Conservation (phyloP, 2,329 filamentous ascomycete genomes). For the Cladosporium halotolerans region DNA sequence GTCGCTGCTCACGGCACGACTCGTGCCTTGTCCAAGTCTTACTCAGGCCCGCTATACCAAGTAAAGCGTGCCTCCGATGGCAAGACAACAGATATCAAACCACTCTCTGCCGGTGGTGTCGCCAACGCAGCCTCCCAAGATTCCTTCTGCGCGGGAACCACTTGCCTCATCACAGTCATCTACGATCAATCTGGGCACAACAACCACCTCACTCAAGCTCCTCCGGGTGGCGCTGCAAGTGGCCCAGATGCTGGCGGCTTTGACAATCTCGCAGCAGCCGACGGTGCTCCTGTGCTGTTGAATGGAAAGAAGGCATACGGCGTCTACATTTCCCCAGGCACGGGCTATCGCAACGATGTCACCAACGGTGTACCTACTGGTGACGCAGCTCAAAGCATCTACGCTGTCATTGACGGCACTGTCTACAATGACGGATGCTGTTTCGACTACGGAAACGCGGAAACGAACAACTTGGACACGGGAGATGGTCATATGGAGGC, state of each 20-base stretch:
- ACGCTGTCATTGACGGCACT: constrained; percentile 54
- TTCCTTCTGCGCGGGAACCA: constrained; percentile 54
- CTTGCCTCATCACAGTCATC: constrained; percentile 56
- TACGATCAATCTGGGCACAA: constrained; percentile 59
- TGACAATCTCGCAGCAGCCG: constrained; percentile 55
- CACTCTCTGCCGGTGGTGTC: constrained; percentile 53
- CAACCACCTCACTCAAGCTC: constrained; percentile 58
- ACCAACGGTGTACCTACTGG: constrained; percentile 48
- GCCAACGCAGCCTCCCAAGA: constrained; percentile 56
- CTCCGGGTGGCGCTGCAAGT: constrained; percentile 45
- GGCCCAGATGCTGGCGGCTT: constrained; percentile 53
- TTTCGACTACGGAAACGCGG: constrained; percentile 41
- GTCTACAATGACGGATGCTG: constrained; percentile 54
- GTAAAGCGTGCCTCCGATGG: constrained; percentile 51
- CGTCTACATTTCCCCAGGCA: constrained; percentile 56
- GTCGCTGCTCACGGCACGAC: constrained; percentile 61
- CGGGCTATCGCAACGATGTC: constrained; percentile 56
- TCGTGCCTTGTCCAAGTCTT: constrained; percentile 53
- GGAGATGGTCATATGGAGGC: constrained; percentile 64
- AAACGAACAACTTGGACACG: constrained; percentile 37
- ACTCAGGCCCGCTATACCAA: constrained; percentile 52
- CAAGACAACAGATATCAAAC: constrained; percentile 43
- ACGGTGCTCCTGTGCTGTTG: constrained; percentile 55
- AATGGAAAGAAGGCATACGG: constrained; percentile 56
- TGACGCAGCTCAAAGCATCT: constrained; percentile 54